Evolutionary conservation across 2,329 filamentous ascomycete genomes (phyloP).

Genomic region (Drechslerella dactyloides): DNA sequence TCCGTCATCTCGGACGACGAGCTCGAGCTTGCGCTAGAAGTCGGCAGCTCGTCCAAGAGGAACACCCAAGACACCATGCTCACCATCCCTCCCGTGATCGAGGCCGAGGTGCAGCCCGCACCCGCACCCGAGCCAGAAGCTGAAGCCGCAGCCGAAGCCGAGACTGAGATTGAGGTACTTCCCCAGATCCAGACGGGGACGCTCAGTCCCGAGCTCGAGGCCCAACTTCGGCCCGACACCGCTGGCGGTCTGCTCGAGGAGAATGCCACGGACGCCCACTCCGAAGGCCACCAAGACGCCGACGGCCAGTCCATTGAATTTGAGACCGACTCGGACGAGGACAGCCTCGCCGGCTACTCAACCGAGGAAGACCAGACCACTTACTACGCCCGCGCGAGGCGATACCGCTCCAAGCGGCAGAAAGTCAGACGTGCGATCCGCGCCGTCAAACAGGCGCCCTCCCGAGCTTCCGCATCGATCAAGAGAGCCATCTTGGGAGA

Average conservation of each 20-base stretch:
- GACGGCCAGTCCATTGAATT: too few species aligned
- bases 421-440: constrained; percentile 39
- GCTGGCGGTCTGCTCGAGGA: too few species aligned
- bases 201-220: too few species aligned
- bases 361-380: too few species aligned
- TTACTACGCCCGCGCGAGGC: constrained; percentile 7
- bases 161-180: too few species aligned
- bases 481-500: constrained; percentile 37
- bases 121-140: constrained; percentile 10
- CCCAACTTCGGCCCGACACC: too few species aligned
- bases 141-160: not conserved
- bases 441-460: constrained; percentile 27
- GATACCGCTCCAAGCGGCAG: constrained; percentile 27
- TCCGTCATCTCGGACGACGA: constrained; percentile 13
- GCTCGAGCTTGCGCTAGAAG: constrained; percentile 3
- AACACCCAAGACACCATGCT: constrained; percentile 44
- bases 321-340: constrained; percentile 16
- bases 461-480: constrained; percentile 34
- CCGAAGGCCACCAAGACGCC: too few species aligned
- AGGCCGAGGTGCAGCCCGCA: constrained; percentile 28
- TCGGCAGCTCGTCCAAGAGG: constrained; percentile 30
- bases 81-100: constrained; percentile 42
- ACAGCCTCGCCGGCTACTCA: constrained; percentile 21
- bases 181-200: too few species aligned
- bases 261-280: too few species aligned